These are phyloP conservation scores for Cryptococcus depauperatus DNA, from an alignment of 1,284 basidiomycete genomes.

Conservation along the genomic window DNA sequence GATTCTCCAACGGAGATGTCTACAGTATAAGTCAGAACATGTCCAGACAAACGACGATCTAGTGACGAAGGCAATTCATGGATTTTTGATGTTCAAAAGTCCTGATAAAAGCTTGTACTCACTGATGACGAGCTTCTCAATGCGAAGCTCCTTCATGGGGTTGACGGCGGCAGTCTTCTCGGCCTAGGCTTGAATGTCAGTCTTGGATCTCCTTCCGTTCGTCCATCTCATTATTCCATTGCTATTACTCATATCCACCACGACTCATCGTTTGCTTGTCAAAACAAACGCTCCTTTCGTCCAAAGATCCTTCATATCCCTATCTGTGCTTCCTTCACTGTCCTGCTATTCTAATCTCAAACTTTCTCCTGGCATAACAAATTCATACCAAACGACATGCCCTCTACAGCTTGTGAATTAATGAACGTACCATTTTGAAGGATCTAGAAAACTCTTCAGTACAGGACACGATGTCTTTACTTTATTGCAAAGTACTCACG, in stretches of 20 bases:
- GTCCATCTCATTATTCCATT: background rate
- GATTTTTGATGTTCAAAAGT: background rate
- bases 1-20: slow-evolving; percentile 99
- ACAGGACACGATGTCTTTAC: background rate
- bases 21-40: slow-evolving; percentile 33
- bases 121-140: slow-evolving; percentile 99
- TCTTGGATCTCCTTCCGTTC: too few relatives aligned
- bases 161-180: slow-evolving; percentile 84
- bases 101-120: slow-evolving; percentile 45
- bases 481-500: slow-evolving; percentile 10
- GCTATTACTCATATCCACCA: background rate
- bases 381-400: too few relatives aligned
- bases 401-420: too few relatives aligned
- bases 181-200: slow-evolving; percentile 53
- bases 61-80: background rate
- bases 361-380: too few relatives aligned
- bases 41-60: background rate
- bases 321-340: too few relatives aligned
- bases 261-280: background rate
- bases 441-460: slow-evolving; percentile 10
- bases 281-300: too few relatives aligned
- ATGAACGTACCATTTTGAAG: slow-evolving; percentile 25
- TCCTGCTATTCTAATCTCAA: too few relatives aligned
- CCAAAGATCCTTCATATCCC: too few relatives aligned
- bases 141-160: slow-evolving; percentile 91